phyloP scores from a whole-genome alignment of 2,329 filamentous ascomycete genomes.

The Neopestalotiopsis sp. region DNA sequence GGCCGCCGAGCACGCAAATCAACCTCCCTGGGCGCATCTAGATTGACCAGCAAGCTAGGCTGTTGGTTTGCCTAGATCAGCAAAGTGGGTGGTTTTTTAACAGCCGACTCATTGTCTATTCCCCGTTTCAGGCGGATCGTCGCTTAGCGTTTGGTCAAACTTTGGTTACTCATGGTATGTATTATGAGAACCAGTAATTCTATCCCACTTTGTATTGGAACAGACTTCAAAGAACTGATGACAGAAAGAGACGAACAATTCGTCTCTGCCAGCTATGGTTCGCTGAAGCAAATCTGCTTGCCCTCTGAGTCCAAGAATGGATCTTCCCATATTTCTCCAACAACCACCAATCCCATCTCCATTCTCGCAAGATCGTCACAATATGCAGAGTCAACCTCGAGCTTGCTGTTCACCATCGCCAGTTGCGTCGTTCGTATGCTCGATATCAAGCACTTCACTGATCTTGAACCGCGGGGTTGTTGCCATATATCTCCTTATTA shows the following conservation, averaged over 20 bases:
- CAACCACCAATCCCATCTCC: background rate
- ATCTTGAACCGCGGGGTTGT: too few species aligned
- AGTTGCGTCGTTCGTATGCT: background rate
- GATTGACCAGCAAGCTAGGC: background rate
- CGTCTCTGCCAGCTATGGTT: background rate
- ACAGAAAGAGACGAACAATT: background rate
- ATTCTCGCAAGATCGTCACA: background rate
- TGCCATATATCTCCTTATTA: background rate
- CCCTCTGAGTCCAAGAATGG: background rate
- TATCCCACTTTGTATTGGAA: background rate
- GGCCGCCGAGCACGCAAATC: background rate
- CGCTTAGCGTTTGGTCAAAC: background rate
- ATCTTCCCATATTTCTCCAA: background rate
- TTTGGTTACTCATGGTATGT: background rate
- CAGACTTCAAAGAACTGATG: background rate
- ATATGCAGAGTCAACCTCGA: background rate
- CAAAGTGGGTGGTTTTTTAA: background rate
- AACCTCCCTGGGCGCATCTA: constrained; percentile 1
- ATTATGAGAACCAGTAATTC: constrained; percentile 1
- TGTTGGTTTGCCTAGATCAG: background rate
- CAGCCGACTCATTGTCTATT: constrained; percentile 1
- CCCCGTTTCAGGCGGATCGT: background rate
- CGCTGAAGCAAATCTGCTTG: background rate
- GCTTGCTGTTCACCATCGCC: background rate
- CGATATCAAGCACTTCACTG: too few species aligned